phyloP scores from a whole-genome alignment of 768 basidiomycete species.

The Candolleomyces eurysporus region DNA sequence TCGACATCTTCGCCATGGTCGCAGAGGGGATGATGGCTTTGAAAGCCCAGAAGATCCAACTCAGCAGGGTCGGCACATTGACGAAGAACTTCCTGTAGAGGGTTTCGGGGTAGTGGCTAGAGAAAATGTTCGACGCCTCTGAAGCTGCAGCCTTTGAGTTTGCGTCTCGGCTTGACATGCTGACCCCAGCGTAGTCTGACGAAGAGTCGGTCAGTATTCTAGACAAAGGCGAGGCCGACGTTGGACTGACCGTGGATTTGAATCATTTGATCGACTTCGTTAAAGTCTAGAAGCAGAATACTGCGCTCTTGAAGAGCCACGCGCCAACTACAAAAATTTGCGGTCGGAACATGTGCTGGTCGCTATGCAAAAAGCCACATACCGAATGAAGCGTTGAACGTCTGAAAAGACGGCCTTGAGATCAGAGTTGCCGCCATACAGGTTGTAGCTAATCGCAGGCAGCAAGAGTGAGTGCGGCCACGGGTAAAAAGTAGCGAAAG shows the following conservation, averaged over 20 bases:
- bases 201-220: neutral
- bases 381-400: constrained; percentile 74
- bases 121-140: constrained; percentile 73
- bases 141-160: constrained; percentile 77
- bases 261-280: constrained; percentile 66
- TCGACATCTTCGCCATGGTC: constrained; percentile 79
- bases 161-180: constrained; percentile 61
- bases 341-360: neutral
- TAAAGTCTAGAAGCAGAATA: constrained; percentile 65
- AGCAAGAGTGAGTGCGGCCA: neutral
- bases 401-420: constrained; percentile 74
- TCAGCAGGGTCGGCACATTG: constrained; percentile 72
- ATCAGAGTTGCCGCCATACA: constrained; percentile 72
- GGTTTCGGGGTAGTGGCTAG: constrained; percentile 76
- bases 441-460: constrained; percentile 60
- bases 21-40: constrained; percentile 68
- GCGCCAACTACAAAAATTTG: constrained; percentile 57
- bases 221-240: neutral
- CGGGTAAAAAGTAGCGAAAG: neutral
- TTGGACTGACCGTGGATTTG: constrained; percentile 62
- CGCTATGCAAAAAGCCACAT: constrained; percentile 1
- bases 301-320: constrained; percentile 74
- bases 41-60: constrained; percentile 86
- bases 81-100: constrained; percentile 81
- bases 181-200: constrained; percentile 75